Evolutionary conservation across 176 grass and related monocot genomes (phyloP), one percentile per base, ranked within the genome.

Genomic region (Ananas comosus): DNA sequence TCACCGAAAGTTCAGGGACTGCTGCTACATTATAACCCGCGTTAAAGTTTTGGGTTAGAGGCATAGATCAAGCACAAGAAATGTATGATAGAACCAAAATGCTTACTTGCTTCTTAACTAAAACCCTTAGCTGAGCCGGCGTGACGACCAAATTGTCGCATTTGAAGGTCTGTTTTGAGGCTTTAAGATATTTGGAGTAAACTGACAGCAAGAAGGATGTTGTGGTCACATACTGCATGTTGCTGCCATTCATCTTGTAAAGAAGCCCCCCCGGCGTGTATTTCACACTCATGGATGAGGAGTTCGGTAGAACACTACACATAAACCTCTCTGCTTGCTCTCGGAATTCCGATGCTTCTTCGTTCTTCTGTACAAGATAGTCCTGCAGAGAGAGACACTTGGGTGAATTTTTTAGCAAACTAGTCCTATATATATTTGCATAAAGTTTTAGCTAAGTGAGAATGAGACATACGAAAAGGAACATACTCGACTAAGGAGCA

Each of bases 191-290:
- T 16, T 85, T 85, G 47, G 82, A 49, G 42, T 85, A 85, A 47
- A 51, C 25, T 3, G 27, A 50, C 8, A 85, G 71, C 4, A 80
- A 49, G 76, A 85, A 85, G 2, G 72, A 49, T 10, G 77, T 29
- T 14, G 82, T 51, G 2, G 82, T 85, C 71, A 85, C 82, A 2
- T 80, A 85, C 76, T 85, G 82, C 76, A 85, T n/a, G 71, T 80
- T 85, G 82, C 76, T 80, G 19, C 48, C 82, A 5, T 13, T 63
- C 57, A 56, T 2, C 59, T 76, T 80, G 53, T 80, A 85, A 12
- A 85, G 49, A 13, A 85, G 77, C 24, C 82, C 82, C 58, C 82
- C 82, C 2, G 70, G 51, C 12, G 75, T 84, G 64, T 84, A 78
- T 14, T 17, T 73, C 50, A 76, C 73, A 2, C 54, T 76, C 65